Base-by-base conservation (phyloP, 1,284 basidiomycete genomes). In the Ganoderma sp. region DNA sequence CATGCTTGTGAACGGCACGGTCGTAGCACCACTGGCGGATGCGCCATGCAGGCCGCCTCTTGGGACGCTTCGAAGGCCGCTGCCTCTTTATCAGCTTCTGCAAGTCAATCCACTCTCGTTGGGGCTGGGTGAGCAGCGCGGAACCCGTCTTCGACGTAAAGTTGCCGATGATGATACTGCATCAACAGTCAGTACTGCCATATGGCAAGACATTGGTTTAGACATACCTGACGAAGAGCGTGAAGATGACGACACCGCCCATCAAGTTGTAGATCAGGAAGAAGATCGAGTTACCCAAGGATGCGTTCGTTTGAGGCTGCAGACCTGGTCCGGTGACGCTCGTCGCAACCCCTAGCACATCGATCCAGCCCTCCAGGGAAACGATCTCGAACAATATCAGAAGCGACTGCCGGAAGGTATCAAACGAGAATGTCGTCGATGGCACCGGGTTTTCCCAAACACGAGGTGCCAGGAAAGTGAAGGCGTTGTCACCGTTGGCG, bases 341-440 rank as follows among this genome's bases (percentile, higher is more conserved):
- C 81, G 95, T 95, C 1, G 92, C 92, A 14, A 91, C 85, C 28
- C 82, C 81, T 92, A 98, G 94, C 64, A 97, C 97, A 77, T 97
- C 93, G 45, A 94, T 89, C 97, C 97, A 99, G 2, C 97, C 97
- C 80, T 98, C 94, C 59, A 98, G 83, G 0, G 96, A 98, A 48
- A 99, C 95, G 75, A 98, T 97, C 81, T 99, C 97, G 76, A 99
- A 99, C 2, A 99, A 85, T 75, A 99, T 98, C 63, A 99, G 86
- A 59, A 99, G 84, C 0, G 95, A 93, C 5, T 90, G 84, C 14
- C 89, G 85, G 81, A 99, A 99, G 22, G 86, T 90, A 79, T 99
- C 97, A 75, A 99, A 99, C 0, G 92, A 93, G 82, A 97, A 99
- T 2, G 87, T 87, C 5, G 94, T 96, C 14, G 93, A 93, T 15